Base-by-base conservation (phyloP, 1,284 basidiomycete species). In the Ceratobasidium sp. region DNA sequence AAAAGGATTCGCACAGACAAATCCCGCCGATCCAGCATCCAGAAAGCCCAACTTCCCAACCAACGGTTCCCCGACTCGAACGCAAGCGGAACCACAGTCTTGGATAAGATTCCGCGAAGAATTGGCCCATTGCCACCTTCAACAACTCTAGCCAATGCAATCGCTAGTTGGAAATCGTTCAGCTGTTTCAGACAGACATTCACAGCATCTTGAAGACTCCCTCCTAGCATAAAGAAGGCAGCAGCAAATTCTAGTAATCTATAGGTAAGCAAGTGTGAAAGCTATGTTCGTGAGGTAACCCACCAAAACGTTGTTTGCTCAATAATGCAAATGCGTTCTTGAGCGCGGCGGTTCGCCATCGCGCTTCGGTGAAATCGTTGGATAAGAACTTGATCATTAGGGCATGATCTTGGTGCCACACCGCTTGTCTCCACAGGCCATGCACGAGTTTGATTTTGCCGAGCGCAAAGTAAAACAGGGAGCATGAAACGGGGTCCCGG, bases 21-120 rank as follows among this genome's bases (percentile, higher is more conserved):
- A 83, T 98, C 96, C 64, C 94, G 88, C 42, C 94, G 87, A 79
- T 91, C 90, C 35, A 99, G 86, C 78, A 95, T 86, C 95, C 96
- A 98, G 83, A 98, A 96, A 3, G 94, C 94, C 97, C 97, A 99
- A 78, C 92, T 95, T n/a, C 90, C 94, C n/a, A 99, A 86, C 93
- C 94, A 99, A 45, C 97, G 88, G 83, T 98, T 96, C 0, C 96
- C 96, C 23, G 91, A 88, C 69, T 87, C 86, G 82, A 98, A 94
- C 0, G 96, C 96, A 26, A 89, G 87, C 0, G 97, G 96, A 0
- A 99, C 84, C 1, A 99, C 91, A 0, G 89, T 91, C 63, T 88
- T 88, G 23, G 87, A 89, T 45, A 99, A 84, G 28, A 99, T 89
- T 63, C 88, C 88, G 26, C 85, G 85, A 33, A 99, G 83, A 0